phyloP scores from a whole-genome alignment of 495 filamentous ascomycete genomes.

The Hypoxylon crocopeplum region DNA sequence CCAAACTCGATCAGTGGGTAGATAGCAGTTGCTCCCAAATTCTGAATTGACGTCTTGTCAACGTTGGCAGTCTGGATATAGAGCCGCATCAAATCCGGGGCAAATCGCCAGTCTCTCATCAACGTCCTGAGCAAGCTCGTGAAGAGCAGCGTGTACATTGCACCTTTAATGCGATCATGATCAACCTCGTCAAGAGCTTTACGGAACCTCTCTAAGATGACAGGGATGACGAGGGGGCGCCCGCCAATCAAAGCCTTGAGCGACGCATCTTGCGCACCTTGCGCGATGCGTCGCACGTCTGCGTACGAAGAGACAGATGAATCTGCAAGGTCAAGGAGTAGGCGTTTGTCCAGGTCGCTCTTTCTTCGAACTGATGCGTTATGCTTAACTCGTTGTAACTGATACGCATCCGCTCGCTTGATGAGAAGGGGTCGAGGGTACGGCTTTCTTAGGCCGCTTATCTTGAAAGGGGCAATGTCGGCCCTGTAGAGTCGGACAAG shows the following conservation, averaged over 20 bases:
- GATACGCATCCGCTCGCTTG: conserved; percentile 90
- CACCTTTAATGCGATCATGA: conserved; percentile 90
- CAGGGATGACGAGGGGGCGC: conserved; percentile 84
- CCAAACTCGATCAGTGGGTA: conserved; percentile 93
- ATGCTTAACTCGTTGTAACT: conserved; percentile 89
- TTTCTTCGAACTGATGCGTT: conserved; percentile 87
- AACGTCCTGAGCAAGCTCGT: conserved; percentile 88
- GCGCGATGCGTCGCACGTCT: conserved; percentile 91
- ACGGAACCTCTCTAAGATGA: conserved; percentile 78
- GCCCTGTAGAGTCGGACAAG: conserved; percentile 80
- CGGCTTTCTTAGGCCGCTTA: conserved; percentile 87
- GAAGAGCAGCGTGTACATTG: conserved; percentile 86
- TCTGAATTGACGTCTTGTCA: conserved; percentile 93
- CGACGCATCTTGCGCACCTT: conserved; percentile 89
- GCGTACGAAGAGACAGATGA: conserved; percentile 95
- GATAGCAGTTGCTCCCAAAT: conserved; percentile 78
- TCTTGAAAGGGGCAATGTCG: conserved; percentile 90
- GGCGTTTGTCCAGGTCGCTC: conserved; percentile 79
- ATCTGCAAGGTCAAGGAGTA: conserved; percentile 87
- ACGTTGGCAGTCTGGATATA: conserved; percentile 90
- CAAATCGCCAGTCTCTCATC: conserved; percentile 89
- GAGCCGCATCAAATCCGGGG: conserved; percentile 80
- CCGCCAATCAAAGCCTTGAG: conserved; percentile 90
- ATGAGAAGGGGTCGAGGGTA: conserved; percentile 91
- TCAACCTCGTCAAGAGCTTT: conserved; percentile 83